phyloP scores from a whole-genome alignment of 2,329 filamentous ascomycete genomes.

The Dothistroma pini region DNA sequence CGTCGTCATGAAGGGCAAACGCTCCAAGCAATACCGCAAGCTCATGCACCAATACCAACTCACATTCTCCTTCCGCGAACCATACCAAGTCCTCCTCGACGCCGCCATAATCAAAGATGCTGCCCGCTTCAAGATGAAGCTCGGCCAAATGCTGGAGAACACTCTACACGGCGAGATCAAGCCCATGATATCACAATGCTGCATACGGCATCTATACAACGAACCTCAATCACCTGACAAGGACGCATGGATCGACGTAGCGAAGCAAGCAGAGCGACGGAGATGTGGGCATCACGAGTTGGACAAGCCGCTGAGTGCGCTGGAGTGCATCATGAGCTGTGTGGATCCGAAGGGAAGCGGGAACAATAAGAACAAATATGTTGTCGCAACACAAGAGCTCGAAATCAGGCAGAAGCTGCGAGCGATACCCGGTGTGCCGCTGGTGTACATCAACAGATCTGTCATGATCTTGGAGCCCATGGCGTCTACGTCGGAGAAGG shows the following conservation, averaged over 20 bases:
- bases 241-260: constrained; percentile 64
- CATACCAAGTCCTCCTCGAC: constrained; percentile 90
- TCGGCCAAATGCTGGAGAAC: constrained; percentile 70
- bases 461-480: constrained; percentile 79
- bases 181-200: constrained; percentile 79
- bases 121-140: constrained; percentile 81
- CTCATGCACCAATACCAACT: constrained; percentile 89
- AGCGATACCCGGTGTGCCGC: constrained; percentile 65
- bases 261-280: constrained; percentile 71
- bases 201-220: constrained; percentile 73
- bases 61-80: constrained; percentile 85
- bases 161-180: constrained; percentile 87
- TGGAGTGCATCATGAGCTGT: constrained; percentile 69
- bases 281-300: constrained; percentile 76
- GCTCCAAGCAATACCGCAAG: constrained; percentile 75
- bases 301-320: constrained; percentile 64
- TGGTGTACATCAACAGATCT: constrained; percentile 74
- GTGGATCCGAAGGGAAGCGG: constrained; percentile 71
- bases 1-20: constrained; percentile 63
- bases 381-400: constrained; percentile 69
- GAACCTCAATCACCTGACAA: constrained; percentile 35
- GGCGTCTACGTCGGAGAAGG: constrained; percentile 61
- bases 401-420: constrained; percentile 62
- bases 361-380: constrained; percentile 74
- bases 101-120: constrained; percentile 80